phyloP scores from a whole-genome alignment of 148 eudicot species.

The Heliosperma pusillum region DNA sequence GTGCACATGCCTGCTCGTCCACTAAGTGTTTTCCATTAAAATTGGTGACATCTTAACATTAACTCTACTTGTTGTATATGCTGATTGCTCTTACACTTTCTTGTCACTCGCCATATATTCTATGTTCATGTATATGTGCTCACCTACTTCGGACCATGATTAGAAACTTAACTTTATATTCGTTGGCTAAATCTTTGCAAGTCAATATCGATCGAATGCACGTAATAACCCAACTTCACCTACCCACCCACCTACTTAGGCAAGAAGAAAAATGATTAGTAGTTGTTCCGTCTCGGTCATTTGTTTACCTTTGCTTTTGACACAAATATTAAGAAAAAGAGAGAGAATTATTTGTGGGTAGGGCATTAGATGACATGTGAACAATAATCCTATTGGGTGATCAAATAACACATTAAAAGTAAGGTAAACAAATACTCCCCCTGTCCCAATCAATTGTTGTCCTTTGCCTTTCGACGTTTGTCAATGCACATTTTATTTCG shows the following conservation, averaged over 20 bases:
- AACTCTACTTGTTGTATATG: not conserved
- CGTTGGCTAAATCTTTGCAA: not conserved
- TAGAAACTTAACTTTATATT: not conserved
- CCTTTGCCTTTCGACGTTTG: too few relatives aligned
- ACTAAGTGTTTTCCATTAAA: not conserved
- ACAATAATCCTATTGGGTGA: too few relatives aligned
- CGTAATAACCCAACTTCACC: constrained; percentile 10
- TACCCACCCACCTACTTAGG: not conserved
- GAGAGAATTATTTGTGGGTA: too few relatives aligned
- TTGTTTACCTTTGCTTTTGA: too few relatives aligned
- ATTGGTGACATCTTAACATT: constrained; percentile 13
- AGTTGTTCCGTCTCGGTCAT: too few relatives aligned
- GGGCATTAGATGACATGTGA: too few relatives aligned
- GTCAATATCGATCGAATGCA: not conserved
- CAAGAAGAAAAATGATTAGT: too few relatives aligned
- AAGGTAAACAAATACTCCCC: too few relatives aligned
- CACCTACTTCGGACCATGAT: constrained; percentile 13
- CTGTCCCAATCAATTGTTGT: too few relatives aligned
- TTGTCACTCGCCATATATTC: not conserved
- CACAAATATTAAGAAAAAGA: too few relatives aligned
- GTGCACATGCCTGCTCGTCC: not conserved
- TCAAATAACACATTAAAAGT: too few relatives aligned
- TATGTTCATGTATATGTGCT: constrained; percentile 1
- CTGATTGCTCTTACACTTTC: constrained; percentile 13
- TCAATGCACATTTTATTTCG: too few relatives aligned